Base-by-base conservation (phyloP, 2,329 filamentous ascomycete genomes). In the Alternaria hordeiaustralica region DNA sequence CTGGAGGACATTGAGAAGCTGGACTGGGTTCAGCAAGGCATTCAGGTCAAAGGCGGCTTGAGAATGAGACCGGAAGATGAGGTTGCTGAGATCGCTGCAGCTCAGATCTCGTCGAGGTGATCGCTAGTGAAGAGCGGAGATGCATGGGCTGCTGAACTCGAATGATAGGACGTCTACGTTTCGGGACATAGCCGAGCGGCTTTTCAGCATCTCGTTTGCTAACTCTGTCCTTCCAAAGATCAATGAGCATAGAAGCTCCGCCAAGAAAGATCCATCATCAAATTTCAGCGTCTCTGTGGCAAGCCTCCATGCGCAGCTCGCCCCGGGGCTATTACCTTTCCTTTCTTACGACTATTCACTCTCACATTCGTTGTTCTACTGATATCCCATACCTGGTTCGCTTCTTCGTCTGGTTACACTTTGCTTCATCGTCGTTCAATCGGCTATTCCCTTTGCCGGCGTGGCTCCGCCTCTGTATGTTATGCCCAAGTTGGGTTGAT, bases 11-110 rank as follows among this genome's bases (percentile, higher is more conserved):
- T 97, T 43, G 88, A 88, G 43, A 86, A 87, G 59, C 85, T 87
- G 61, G 86, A 88, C 15, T 99, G 94, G 94, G 92, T 98, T 3
- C 85, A 83, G 55, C 86, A 86, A 36, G 94, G 90, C 3, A 90
- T 98, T 50, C 77, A 85, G 65, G 87, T 96, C 4, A 86, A 91
- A 15, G 85, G 84, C 12, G 86, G 87, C 10, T 70, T 89, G 69
- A 82, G 82, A 74, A 82, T 83, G 71, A 81, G 85, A 33, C 84
- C 86, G 60, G 86, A 85, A 67, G 85, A 87, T 71, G 75, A 76
- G 20, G 73, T 73, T 10, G 65, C 60, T 18, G 66, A 69, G 21
- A 60, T 64, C 23, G 57, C 49, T 53, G 63, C 60, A 9, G 54
- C 63, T 13, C 66, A 71, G 21, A 46, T 66, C 3, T 58, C 66